Percentiles rank a stretch among this genome's conserved stretches.
Evolutionary conservation across 345 rosid genomes (phyloP).

Genomic region (Brassica incana): DNA sequence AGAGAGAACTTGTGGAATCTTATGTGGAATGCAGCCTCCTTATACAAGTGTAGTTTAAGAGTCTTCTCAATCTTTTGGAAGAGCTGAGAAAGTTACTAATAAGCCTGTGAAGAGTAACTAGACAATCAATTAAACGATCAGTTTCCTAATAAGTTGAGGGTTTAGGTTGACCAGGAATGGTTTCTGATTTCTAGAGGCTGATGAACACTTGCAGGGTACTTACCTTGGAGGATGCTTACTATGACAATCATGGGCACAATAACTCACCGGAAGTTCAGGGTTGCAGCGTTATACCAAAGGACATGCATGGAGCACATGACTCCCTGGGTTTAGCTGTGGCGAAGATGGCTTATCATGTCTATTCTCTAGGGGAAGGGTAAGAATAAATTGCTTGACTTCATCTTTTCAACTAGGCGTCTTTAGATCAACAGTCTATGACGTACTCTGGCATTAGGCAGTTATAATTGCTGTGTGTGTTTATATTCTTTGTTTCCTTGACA

Average conservation of each 20-base stretch:
- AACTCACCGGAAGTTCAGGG: conserved; percentile 45
- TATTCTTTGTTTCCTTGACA: neutral
- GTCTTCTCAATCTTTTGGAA: neutral
- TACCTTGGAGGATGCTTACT: conserved; percentile 89
- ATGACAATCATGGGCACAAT: conserved; percentile 48
- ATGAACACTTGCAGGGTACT: conserved; percentile 62
- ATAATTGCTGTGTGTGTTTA: neutral
- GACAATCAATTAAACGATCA: neutral
- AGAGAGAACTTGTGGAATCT: conserved; percentile 15
- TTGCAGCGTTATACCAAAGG: conserved; percentile 45
- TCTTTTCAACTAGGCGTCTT: conserved; percentile 4
- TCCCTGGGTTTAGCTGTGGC: conserved; percentile 78
- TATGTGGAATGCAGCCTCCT: neutral
- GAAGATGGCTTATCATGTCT: conserved; percentile 83
- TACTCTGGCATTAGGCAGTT: neutral
- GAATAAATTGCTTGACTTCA: conserved; percentile 21
- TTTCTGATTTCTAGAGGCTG: conserved; percentile 11
- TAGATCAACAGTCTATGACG: neutral
- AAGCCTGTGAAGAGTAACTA: neutral
- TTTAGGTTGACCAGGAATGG: neutral
- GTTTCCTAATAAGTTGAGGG: conserved; percentile 1
- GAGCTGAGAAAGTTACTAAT: neutral
- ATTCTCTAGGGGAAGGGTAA: conserved; percentile 94
- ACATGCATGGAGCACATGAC: conserved; percentile 44
- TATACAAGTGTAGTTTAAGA: neutral